Evolutionary conservation across 306 rosid genomes (phyloP).

Genomic region (Dryas alaskensis): DNA sequence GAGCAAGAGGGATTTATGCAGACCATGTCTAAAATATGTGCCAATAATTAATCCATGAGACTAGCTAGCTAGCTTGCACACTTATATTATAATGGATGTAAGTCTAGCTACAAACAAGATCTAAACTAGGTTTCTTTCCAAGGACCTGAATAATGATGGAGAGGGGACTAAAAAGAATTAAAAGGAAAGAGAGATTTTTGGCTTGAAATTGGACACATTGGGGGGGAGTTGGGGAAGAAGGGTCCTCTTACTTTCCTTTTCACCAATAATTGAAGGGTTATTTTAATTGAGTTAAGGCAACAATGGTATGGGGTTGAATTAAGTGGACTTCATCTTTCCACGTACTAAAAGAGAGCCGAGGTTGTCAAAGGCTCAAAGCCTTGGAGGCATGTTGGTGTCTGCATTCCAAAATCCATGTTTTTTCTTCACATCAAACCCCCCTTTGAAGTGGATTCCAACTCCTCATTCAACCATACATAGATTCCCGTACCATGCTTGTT

Average conservation of each 20-base stretch:
- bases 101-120: constrained; percentile 14
- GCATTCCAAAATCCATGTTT: constrained; percentile 32
- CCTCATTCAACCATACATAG: constrained; percentile 74
- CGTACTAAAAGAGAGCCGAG: constrained; percentile 53
- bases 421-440: constrained; percentile 52
- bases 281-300: constrained; percentile 40
- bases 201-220: not conserved
- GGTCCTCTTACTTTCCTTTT: constrained; percentile 4
- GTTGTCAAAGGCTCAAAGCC: constrained; percentile 42
- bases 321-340: constrained; percentile 76
- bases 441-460: constrained; percentile 97
- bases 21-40: not conserved
- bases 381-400: constrained; percentile 59
- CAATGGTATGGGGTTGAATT: constrained; percentile 37
- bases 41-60: too few relatives aligned
- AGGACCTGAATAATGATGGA: constrained; percentile 5
- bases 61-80: not conserved
- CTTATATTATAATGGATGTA: not conserved
- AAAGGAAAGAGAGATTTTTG: not conserved
- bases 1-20: constrained; percentile 34
- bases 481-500: constrained; percentile 36
- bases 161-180: not conserved
- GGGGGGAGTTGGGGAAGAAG: not conserved
- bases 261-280: constrained; percentile 39
- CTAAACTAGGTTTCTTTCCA: constrained; percentile 20